Base-by-base conservation (phyloP, 192 early-diverging fungal species). In the Spizellomyces sp. region DNA sequence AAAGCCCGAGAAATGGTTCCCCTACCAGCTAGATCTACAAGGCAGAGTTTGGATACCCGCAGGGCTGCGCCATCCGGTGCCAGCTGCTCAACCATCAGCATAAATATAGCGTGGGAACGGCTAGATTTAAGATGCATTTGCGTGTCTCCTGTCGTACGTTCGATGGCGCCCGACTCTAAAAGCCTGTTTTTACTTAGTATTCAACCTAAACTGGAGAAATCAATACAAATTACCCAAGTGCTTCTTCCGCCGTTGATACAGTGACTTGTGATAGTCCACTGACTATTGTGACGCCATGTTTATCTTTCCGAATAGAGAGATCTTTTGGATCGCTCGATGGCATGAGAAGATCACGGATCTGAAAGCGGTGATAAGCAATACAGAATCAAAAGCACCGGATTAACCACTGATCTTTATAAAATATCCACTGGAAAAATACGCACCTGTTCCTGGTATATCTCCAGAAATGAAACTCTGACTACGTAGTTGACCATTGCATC, bases 21-120 rank as follows among this genome's bases (percentile, higher is more conserved):
- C 17, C 27, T 27, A 64, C 71, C 96, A 0, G 98, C 96, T 58
- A 99, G 73, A 80, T 99, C 98, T 0, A 99, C 96, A 17, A 99
- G 81, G 68, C 96, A 78, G 47, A 83, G 55, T 60, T 84, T 84
- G 9, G 81, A 83, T 42, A 62, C 62, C n/a, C 72, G 22, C 36
- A 79, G 10, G 6, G 47, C 65, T 5, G 50, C 50, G 9, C 12
- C 47, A 12, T 62, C 62, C 45, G 27, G 52, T 36, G 64, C 56
- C 8, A 80, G 50, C 41, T 56, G 59, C 64, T 83, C 78, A 19
- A 87, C 69, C 5, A 72, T 74, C 12, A 87, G 62, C 9, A 77
- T 80, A 64, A 87, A 85, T 6, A 87, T 71, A 10, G 83, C 83
- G 64, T 87, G 85, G 3, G 76, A 79, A 0, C 85, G 64, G 45